Base-by-base conservation (phyloP, 148 eudicot species). In the Limonium bicolor region DNA sequence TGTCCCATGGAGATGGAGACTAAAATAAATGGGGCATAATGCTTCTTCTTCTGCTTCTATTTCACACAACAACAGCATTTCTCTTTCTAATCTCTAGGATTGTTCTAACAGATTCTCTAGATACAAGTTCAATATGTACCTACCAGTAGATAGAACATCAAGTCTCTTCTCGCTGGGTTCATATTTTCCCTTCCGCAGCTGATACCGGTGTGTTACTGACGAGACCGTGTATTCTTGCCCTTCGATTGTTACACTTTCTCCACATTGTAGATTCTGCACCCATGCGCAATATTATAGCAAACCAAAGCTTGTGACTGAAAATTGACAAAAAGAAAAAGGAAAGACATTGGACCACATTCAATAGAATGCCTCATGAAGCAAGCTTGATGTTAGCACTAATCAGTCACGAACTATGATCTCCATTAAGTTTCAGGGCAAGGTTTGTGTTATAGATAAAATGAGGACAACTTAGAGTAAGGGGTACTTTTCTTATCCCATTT, bases 81-180 rank as follows among this genome's bases (percentile, higher is more conserved):
- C n/a, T n/a, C n/a, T n/a, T n/a, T n/a, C n/a, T n/a, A n/a, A 2
- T 29, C 9, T 28, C 76, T 73, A 88, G 50, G 94, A 88, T 45
- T 83, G 62, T 50, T 80, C 71, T 22, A 88, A 49, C 55, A 88
- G 54, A 63, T 67, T 75, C 50, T 88, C 66, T 27, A 88, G 55
- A 52, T 84, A 80, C 51, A 88, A 63, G 59, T 88, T 88, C 61
- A 88, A 60, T 26, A 88, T 74, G 65, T 88, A 80, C 78, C 97
- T 72, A 40, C 87, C 95, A 16, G 92, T 72, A 12, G 94, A 80
- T 12, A 80, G 63, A 32, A 88, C 97, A 70, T 88, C 82, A 18
- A 88, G 94, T 69, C 87, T 63, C 63, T 80, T 77, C 71, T 88
- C 97, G 17, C 84, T 72, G 13, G 92, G 82, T 59, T 88, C 95